Percentiles rank a stretch among this genome's conserved stretches.
These are phyloP conservation scores for Anthracocystis panici-leucophaei DNA, from an alignment of 1,284 basidiomycete species.

Conservation along the genomic window DNA sequence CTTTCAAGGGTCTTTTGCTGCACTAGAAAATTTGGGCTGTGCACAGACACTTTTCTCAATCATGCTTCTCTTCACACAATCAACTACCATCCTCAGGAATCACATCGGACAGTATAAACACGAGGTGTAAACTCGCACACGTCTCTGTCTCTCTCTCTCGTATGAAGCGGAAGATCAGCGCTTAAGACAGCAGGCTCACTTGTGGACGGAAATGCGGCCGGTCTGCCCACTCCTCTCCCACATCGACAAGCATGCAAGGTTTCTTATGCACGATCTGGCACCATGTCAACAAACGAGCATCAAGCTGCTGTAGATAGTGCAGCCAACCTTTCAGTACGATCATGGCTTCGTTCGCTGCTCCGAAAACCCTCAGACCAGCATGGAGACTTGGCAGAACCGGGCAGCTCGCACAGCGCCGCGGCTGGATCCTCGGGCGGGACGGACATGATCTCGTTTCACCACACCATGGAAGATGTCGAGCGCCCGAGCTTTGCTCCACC, in stretches of 20 bases:
- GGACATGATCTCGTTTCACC: conserved; percentile 52
- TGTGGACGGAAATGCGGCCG: neutral
- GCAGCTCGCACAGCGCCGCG: conserved; percentile 2
- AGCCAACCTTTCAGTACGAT: conserved; percentile 22
- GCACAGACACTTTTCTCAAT: conserved; percentile 4
- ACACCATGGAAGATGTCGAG: conserved; percentile 36
- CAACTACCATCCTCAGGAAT: neutral
- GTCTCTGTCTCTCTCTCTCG: too few relatives aligned
- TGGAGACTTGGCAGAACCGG: neutral
- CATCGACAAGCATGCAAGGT: neutral
- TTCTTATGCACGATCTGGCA: neutral
- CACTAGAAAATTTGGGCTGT: neutral
- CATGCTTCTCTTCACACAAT: neutral
- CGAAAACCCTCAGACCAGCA: conserved; percentile 16
- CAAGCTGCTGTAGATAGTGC: conserved; percentile 11
- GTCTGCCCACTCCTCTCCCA: neutral
- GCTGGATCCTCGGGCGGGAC: conserved; percentile 1
- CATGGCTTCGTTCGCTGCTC: conserved; percentile 36
- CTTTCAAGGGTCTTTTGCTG: conserved; percentile 1
- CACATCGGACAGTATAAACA: too few relatives aligned
- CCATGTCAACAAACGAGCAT: conserved; percentile 19
- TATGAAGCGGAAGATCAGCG: neutral
- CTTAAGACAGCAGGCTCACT: neutral
- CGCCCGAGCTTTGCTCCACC: conserved; percentile 29
- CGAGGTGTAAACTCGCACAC: neutral